A percentile compares a stretch with the other conserved stretches of the same genome.
phyloP scores from a whole-genome alignment of 495 filamentous ascomycete genomes.

The Neurospora africana region DNA sequence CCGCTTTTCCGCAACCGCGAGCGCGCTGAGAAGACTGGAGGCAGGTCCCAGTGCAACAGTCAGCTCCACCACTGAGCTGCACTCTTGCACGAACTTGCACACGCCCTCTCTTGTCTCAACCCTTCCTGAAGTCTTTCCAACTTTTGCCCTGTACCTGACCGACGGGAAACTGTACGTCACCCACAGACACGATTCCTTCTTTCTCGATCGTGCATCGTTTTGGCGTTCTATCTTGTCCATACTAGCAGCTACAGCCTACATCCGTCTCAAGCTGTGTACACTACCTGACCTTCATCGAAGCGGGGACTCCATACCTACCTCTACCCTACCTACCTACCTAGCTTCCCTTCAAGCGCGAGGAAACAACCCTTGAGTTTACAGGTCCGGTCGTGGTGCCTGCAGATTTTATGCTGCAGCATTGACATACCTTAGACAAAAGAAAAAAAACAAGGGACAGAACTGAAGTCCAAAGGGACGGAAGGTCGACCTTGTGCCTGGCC shows the following conservation, averaged over 20 bases:
- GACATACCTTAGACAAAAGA: not conserved
- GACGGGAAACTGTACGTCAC: not conserved
- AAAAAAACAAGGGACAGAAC: not conserved
- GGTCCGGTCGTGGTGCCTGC: not conserved
- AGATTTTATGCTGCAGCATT: not conserved
- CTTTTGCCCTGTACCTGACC: not conserved
- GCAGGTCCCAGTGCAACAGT: not conserved
- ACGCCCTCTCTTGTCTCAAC: not conserved
- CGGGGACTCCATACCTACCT: not conserved
- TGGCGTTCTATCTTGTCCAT: not conserved
- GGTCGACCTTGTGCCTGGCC: not conserved
- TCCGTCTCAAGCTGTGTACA: not conserved
- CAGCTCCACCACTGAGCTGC: not conserved
- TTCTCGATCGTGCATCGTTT: slow-evolving; percentile 1
- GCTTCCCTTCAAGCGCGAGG: not conserved
- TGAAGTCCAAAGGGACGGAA: not conserved
- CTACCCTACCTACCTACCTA: not conserved
- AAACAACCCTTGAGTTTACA: not conserved
- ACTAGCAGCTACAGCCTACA: not conserved
- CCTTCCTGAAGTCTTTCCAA: not conserved
- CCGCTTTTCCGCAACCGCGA: not conserved
- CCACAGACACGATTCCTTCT: not conserved
- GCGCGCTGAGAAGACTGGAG: not conserved
- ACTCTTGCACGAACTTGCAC: not conserved
- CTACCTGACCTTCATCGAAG: not conserved